A percentile compares a stretch with the other conserved stretches of the same genome.
phyloP scores from a whole-genome alignment of 306 rosid species.

The Prinsepia uniflora region DNA sequence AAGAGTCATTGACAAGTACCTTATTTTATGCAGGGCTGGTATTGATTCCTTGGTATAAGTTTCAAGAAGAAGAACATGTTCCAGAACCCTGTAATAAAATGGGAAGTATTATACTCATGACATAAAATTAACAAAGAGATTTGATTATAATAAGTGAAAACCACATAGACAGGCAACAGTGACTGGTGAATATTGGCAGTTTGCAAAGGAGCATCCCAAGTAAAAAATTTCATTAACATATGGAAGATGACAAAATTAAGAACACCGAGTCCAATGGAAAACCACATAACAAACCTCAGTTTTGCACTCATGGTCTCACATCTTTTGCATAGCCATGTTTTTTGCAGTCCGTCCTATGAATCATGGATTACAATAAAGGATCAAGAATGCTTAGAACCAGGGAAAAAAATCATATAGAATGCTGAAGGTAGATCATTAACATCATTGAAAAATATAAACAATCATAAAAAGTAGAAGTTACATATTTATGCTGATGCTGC shows the following conservation, averaged over 20 bases:
- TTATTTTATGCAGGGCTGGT: slow-evolving; percentile 93
- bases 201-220: not conserved
- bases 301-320: slow-evolving; percentile 97
- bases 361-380: slow-evolving; percentile 14
- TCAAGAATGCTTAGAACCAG: slow-evolving; percentile 7
- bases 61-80: slow-evolving; percentile 80
- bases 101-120: slow-evolving; percentile 22
- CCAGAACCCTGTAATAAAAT: slow-evolving; percentile 60
- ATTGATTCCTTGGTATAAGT: slow-evolving; percentile 92
- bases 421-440: slow-evolving; percentile 6
- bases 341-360: slow-evolving; percentile 76
- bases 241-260: not conserved
- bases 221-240: not conserved
- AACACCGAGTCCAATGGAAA: slow-evolving; percentile 3
- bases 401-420: not conserved
- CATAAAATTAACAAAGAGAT: not conserved
- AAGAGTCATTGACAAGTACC: slow-evolving; percentile 34
- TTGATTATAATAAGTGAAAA: not conserved
- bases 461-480: slow-evolving; percentile 27
- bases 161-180: not conserved
- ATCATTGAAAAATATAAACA: not conserved
- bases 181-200: not conserved
- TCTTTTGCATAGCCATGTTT: slow-evolving; percentile 96
- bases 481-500: slow-evolving; percentile 95
- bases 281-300: slow-evolving; percentile 61